phyloP scores from a whole-genome alignment of 2,329 filamentous ascomycete species.

The Colletotrichum kahawae region DNA sequence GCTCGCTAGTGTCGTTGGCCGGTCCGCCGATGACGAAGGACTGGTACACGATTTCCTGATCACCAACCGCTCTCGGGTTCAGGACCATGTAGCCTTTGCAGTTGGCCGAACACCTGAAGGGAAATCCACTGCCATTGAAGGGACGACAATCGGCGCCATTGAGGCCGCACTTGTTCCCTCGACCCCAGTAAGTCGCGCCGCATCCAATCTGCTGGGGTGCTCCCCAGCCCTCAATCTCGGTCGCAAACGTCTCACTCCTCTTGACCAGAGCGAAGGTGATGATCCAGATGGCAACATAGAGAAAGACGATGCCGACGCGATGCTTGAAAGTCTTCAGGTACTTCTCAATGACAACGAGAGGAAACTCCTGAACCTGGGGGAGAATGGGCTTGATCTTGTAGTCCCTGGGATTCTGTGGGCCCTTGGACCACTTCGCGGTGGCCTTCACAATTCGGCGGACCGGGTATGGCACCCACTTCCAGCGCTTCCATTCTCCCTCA shows the following conservation, averaged over 20 bases:
- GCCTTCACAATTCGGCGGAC: slow-evolving; percentile 50
- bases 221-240: slow-evolving; percentile 72
- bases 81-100: slow-evolving; percentile 70
- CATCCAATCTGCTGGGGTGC: slow-evolving; percentile 70
- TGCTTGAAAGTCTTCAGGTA: slow-evolving; percentile 65
- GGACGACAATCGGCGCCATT: slow-evolving; percentile 78
- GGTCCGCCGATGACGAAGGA: slow-evolving; percentile 74
- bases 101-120: slow-evolving; percentile 77
- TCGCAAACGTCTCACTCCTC: slow-evolving; percentile 62
- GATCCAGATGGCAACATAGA: slow-evolving; percentile 71
- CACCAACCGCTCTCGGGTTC: slow-evolving; percentile 78
- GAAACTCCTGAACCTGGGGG: slow-evolving; percentile 70
- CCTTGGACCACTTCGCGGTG: slow-evolving; percentile 55
- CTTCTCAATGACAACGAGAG: slow-evolving; percentile 66
- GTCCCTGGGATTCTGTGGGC: slow-evolving; percentile 57
- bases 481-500: slow-evolving; percentile 51
- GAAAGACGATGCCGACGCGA: slow-evolving; percentile 61
- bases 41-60: slow-evolving; percentile 67
- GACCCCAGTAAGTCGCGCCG: slow-evolving; percentile 71
- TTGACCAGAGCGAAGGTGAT: slow-evolving; percentile 72
- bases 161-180: slow-evolving; percentile 74
- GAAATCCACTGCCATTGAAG: slow-evolving; percentile 71
- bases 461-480: slow-evolving; percentile 65
- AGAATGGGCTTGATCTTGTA: slow-evolving; percentile 65
- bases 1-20: slow-evolving; percentile 42